Conservation (phyloP, 495 filamentous ascomycete genomes). For the Xylaria cubensis region DNA sequence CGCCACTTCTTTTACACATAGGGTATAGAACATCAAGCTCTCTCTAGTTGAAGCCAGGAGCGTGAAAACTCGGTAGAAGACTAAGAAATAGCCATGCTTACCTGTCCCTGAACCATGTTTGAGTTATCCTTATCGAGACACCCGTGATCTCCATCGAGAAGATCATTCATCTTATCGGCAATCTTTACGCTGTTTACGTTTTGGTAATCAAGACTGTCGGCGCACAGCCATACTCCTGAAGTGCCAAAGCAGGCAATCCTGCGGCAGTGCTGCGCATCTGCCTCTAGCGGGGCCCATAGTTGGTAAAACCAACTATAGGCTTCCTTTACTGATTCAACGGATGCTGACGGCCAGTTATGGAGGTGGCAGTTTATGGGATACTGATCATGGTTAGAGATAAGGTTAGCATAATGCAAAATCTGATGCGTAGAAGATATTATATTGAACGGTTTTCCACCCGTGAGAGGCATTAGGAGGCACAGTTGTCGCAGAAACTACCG, state of each 20-base stretch:
- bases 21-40: not conserved
- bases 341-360: conserved; percentile 27
- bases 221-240: conserved; percentile 26
- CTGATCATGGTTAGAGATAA: not conserved
- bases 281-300: conserved; percentile 20
- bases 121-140: conserved; percentile 18
- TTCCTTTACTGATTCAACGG: conserved; percentile 25
- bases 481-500: too few species aligned
- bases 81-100: not conserved
- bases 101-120: conserved; percentile 23
- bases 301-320: conserved; percentile 27
- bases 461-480: not conserved
- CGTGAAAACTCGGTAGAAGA: not conserved
- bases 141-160: conserved; percentile 23
- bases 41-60: too few species aligned
- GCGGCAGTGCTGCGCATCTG: conserved; percentile 27
- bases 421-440: not conserved
- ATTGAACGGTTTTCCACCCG: not conserved
- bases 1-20: too few species aligned
- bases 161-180: conserved; percentile 25
- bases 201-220: conserved; percentile 22
- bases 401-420: not conserved
- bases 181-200: conserved; percentile 18
- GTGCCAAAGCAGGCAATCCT: conserved; percentile 20
- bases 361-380: conserved; percentile 29